Percentiles rank a stretch among this genome's conserved stretches.
Conservation (phyloP, 1,284 basidiomycete genomes). For the Irpex sp. region DNA sequence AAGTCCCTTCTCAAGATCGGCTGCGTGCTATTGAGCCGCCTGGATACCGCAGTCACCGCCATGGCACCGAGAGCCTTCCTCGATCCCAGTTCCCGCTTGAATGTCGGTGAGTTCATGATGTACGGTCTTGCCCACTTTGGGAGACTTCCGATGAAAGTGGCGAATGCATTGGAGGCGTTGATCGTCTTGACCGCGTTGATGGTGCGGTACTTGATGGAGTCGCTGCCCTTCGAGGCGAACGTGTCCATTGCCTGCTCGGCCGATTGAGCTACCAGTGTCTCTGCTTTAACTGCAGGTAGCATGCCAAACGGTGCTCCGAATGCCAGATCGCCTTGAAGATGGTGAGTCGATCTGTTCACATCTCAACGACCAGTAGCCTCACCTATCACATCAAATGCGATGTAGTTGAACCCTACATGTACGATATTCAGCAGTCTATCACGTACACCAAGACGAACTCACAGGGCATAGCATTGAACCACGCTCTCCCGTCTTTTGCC, state of each 20-base stretch:
- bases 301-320: constrained; percentile 87
- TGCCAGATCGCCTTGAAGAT: constrained; percentile 49
- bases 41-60: constrained; percentile 7
- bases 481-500: neutral
- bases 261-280: neutral
- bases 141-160: neutral
- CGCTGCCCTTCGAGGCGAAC: neutral
- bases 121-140: neutral
- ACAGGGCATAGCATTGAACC: neutral
- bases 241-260: neutral
- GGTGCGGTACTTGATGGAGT: neutral
- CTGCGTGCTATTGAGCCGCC: neutral
- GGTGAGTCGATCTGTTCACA: neutral
- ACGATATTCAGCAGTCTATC: neutral
- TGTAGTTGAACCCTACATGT: neutral
- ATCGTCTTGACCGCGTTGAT: neutral
- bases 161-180: neutral
- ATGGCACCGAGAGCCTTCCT: neutral
- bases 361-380: neutral
- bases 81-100: neutral
- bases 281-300: constrained; percentile 23
- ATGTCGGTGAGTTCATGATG: neutral
- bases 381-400: neutral
- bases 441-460: neutral
- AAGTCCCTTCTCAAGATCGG: constrained; percentile 2